A percentile compares a stretch with the other conserved stretches of the same genome.
Conservation (phyloP, 306 rosid species). For the Senna tora region DNA sequence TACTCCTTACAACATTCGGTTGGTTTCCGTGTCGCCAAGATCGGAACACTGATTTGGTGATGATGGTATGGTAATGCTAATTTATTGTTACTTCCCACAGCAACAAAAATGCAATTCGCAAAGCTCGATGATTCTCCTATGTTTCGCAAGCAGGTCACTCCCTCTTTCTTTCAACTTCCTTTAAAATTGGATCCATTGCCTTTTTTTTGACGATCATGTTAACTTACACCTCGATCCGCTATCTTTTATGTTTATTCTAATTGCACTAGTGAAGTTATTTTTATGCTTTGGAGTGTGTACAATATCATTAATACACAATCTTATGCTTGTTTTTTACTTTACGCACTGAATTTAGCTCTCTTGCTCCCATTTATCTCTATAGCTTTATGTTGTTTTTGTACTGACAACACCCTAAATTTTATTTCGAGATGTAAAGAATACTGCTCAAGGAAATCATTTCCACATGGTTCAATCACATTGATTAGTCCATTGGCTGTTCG, state of each 20-base stretch:
- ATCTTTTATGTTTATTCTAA: not conserved
- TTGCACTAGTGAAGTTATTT: not conserved
- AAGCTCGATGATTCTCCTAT: conserved; percentile 99
- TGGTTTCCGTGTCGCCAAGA: conserved; percentile 23
- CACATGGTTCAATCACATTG: not conserved
- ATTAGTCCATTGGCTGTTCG: conserved; percentile 1
- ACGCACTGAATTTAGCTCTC: not conserved
- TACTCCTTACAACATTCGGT: conserved; percentile 31
- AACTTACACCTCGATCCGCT: not conserved
- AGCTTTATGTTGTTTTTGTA: not conserved
- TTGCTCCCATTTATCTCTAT: not conserved
- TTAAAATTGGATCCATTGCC: not conserved
- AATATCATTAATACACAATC: not conserved
- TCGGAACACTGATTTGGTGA: conserved; percentile 39
- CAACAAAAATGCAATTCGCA: conserved; percentile 78
- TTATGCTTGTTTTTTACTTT: not conserved
- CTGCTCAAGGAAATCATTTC: conserved; percentile 1
- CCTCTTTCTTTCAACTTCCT: conserved; percentile 3
- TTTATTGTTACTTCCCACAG: conserved; percentile 20
- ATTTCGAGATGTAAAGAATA: not conserved
- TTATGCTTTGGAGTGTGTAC: not conserved
- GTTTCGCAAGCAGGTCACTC: conserved; percentile 98
- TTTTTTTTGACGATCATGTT: not conserved
- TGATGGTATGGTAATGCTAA: conserved; percentile 32
- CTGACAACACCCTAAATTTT: not conserved